These are phyloP conservation scores for Akanthomyces muscarius DNA, from an alignment of 2,329 filamentous ascomycete genomes.

Conservation along the genomic window DNA sequence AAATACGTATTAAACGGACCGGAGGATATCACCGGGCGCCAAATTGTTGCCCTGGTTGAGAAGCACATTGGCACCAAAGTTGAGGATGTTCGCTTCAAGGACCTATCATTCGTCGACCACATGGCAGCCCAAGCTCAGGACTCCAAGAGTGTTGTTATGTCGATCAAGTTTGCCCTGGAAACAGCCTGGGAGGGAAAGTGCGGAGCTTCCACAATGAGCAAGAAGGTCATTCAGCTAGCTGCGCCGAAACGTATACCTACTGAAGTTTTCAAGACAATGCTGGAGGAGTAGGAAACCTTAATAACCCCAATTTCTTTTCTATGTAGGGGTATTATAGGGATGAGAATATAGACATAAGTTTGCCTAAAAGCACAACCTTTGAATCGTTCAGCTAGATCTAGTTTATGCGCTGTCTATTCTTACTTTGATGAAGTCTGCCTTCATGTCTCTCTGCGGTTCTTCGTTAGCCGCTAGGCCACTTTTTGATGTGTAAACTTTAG, in stretches of 20 bases:
- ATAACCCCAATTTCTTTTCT: no score
- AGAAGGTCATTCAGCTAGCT: neutral
- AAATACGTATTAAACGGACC: neutral
- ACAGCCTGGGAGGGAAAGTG: neutral
- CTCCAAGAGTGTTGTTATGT: neutral
- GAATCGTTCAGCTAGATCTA: no score
- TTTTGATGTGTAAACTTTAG: no score
- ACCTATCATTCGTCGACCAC: neutral
- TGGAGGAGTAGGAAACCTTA: no score
- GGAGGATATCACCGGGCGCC: neutral
- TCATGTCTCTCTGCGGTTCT: no score
- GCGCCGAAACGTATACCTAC: neutral
- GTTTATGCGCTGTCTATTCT: no score
- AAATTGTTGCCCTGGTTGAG: neutral
- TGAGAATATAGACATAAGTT: no score
- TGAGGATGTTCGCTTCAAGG: neutral
- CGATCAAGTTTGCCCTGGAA: neutral
- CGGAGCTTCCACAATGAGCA: neutral
- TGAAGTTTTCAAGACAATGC: neutral
- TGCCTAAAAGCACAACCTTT: no score
- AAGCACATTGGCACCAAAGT: neutral
- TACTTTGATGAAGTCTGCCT: no score
- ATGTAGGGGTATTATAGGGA: no score
- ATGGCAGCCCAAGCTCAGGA: neutral
- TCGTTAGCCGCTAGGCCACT: no score